Base-by-base conservation (phyloP, 139 green algal species). In the Bryopsis sp. region DNA sequence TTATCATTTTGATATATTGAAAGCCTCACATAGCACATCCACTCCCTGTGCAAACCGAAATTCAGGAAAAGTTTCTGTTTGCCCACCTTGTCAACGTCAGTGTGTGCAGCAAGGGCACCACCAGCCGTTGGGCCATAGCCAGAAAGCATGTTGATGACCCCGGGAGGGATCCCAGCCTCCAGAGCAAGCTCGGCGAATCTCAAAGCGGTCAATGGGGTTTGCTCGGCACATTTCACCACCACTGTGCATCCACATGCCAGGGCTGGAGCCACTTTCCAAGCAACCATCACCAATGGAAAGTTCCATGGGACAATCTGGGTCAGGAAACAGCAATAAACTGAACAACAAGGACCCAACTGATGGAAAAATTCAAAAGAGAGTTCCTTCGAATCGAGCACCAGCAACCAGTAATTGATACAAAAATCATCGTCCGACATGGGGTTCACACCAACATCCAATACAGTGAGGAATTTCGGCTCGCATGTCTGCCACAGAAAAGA, bases 71-170 rank as follows among this genome's bases (percentile, higher is more conserved):
- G n/a, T n/a, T n/a, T n/a, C n/a, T n/a, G n/a, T n/a, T n/a, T n/a
- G n/a, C n/a, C n/a, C n/a, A n/a, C n/a, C n/a, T 92, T 92, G 76
- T 92, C 78, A 24, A 92, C 74, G 0, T 59, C 62, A 0, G 35
- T 35, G 72, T 90, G 76, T 2, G 46, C 61, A 36, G 71, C 75
- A 19, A 93, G 35, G 2, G 78, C 75, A 22, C 63, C 76, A 39
- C 86, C 86, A 2, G 86, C 79, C 4, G 76, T 85, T 34, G 78
- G 73, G 28, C 85, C 86, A 57, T 78, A 79, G 39, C 86, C 86
- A 1, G 74, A 68, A 29, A 93, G 58, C 19, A 93, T 66, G 72
- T 93, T 93, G 72, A 93, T 48, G n/a, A 88, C 79, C 33, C 86
- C 85, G 5, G 74, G 50, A 1, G 86, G 86, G 15, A 92, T 28